Evolutionary conservation across 228 moss, liverwort and hornwort species (phyloP).

Genomic region (Sphagnum magellanicum): DNA sequence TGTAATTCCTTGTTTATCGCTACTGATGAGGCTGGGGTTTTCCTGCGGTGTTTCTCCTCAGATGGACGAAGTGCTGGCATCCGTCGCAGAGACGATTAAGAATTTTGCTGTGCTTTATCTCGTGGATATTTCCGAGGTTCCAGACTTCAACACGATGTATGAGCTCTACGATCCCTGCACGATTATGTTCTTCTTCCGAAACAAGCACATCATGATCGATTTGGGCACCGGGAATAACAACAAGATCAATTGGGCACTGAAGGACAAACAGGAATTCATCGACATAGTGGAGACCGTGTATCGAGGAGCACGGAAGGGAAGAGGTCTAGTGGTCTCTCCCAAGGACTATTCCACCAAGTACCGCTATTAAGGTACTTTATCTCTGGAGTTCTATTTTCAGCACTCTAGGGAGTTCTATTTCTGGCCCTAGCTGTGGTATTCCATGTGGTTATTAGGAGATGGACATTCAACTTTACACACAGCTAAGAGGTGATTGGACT

Average conservation of each 20-base stretch:
- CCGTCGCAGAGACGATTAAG: constrained; percentile 94
- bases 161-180: constrained; percentile 97
- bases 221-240: constrained; percentile 97
- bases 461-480: no score
- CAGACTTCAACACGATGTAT: constrained; percentile 98
- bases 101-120: constrained; percentile 91
- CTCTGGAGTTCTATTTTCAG: no score
- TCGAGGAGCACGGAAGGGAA: constrained; percentile 83
- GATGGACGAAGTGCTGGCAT: constrained; percentile 97
- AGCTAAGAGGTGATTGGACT: no score
- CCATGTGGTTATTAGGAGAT: no score
- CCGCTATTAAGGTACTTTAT: constrained; percentile 40
- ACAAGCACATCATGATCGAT: constrained; percentile 99
- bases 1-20: no score
- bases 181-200: constrained; percentile 99
- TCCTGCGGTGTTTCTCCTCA: constrained; percentile 1
- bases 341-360: constrained; percentile 99
- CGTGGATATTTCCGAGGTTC: constrained; percentile 86
- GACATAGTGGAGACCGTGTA: constrained; percentile 96
- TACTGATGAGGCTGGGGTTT: no score
- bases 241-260: constrained; percentile 96
- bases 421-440: no score
- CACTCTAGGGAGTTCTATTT: no score
- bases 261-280: constrained; percentile 98
- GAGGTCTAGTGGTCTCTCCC: constrained; percentile 92